These are phyloP conservation scores for Penicillium herquei DNA, from an alignment of 495 filamentous ascomycete genomes.

Conservation along the genomic window DNA sequence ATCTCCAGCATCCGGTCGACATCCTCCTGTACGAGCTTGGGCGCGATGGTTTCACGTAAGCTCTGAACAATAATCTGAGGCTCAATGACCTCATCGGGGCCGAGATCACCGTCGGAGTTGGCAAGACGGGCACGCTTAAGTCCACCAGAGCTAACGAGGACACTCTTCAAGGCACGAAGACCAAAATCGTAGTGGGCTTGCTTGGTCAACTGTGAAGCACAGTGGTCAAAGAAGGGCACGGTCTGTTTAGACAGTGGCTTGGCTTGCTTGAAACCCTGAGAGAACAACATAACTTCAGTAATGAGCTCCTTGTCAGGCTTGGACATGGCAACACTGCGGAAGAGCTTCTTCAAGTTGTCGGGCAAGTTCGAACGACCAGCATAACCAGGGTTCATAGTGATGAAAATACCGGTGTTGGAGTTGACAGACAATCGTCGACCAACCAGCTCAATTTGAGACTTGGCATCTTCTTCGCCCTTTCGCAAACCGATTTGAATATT, in stretches of 20 bases:
- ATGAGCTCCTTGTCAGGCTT: constrained; percentile 99
- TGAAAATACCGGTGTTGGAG: constrained; percentile 94
- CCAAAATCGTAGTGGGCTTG: constrained; percentile 99
- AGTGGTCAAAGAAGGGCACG: constrained; percentile 96
- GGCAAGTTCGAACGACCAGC: constrained; percentile 96
- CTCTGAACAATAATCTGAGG: constrained; percentile 99
- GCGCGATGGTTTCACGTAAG: constrained; percentile 95
- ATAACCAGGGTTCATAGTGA: constrained; percentile 99
- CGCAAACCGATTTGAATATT: constrained; percentile 96
- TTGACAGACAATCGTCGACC: constrained; percentile 86
- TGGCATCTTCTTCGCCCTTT: constrained; percentile 71
- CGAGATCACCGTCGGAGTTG: constrained; percentile 51
- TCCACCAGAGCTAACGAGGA: constrained; percentile 93
- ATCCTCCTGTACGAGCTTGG: constrained; percentile 90
- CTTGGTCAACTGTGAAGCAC: constrained; percentile 75
- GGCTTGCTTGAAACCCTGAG: constrained; percentile 95
- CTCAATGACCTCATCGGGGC: constrained; percentile 74
- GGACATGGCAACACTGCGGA: constrained; percentile 98
- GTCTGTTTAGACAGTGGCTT: constrained; percentile 90
- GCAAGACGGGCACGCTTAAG: constrained; percentile 83
- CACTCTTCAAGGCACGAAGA: constrained; percentile 94
- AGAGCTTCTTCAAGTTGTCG: constrained; percentile 98
- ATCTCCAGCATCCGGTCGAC: constrained; percentile 84
- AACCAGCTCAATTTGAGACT: constrained; percentile 87
- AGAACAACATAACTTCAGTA: constrained; percentile 99